phyloP scores from a whole-genome alignment of 371 early-diverging fungal species.

The Syncephalastrum contaminatum region DNA sequence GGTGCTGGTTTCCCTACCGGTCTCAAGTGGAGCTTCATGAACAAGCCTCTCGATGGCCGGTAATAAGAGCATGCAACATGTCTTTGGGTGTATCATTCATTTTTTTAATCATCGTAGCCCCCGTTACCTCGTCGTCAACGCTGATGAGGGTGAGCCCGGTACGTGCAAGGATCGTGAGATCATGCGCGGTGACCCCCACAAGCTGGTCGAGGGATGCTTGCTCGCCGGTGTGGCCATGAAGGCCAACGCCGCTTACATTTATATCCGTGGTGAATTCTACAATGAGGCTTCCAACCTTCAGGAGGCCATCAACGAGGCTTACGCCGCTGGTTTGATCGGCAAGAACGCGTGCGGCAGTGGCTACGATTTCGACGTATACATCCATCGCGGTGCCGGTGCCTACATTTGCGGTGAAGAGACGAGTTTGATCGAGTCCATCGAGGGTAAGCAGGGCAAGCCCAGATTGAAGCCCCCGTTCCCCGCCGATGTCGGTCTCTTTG shows the following conservation, averaged over 20 bases:
- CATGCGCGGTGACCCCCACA: slow-evolving; percentile 97
- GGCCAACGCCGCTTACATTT: slow-evolving; percentile 97
- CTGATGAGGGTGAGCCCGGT: slow-evolving; percentile 98
- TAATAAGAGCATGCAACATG: slow-evolving; percentile 28
- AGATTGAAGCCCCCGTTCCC: slow-evolving; percentile 99
- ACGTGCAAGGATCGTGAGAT: slow-evolving; percentile 99
- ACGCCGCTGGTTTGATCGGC: slow-evolving; percentile 91
- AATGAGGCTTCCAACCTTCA: slow-evolving; percentile 95
- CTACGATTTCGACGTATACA: slow-evolving; percentile 94
- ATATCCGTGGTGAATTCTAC: slow-evolving; percentile 98
- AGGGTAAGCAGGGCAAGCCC: slow-evolving; percentile 98
- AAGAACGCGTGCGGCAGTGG: slow-evolving; percentile 97
- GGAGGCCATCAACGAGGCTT: slow-evolving; percentile 95
- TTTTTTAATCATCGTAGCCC: slow-evolving; percentile 51
- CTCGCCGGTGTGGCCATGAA: slow-evolving; percentile 97
- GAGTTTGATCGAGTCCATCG: slow-evolving; percentile 95
- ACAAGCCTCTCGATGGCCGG: slow-evolving; percentile 87
- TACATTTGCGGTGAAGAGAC: slow-evolving; percentile 99
- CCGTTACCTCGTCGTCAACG: slow-evolving; percentile 95
- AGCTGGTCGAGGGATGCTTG: slow-evolving; percentile 95
- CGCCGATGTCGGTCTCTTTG: slow-evolving; percentile 96
- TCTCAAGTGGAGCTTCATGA: slow-evolving; percentile 98
- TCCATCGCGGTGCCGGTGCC: slow-evolving; percentile 97
- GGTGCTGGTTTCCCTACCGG: slow-evolving; percentile 98
- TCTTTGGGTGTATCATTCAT: neutral